These are phyloP conservation scores for Blastomyces emzantsi DNA, from an alignment of 2,329 filamentous ascomycete species.

Conservation along the genomic window DNA sequence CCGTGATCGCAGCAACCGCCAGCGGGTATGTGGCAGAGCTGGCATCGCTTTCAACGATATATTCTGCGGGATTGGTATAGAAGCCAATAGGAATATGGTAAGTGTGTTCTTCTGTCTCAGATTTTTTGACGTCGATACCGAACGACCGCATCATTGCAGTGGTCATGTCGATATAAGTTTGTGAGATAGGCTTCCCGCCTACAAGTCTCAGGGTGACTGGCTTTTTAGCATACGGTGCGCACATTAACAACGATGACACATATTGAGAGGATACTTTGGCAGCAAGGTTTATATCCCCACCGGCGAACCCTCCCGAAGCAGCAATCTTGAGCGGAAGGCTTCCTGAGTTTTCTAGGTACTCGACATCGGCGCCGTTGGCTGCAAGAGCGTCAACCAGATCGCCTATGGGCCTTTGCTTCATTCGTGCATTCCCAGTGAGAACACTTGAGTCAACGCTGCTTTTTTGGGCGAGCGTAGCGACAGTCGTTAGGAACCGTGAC, in stretches of 20 bases:
- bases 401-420: slow-evolving; percentile 93
- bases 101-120: slow-evolving; percentile 70
- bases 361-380: slow-evolving; percentile 75
- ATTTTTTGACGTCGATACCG: slow-evolving; percentile 70
- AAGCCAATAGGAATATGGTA: slow-evolving; percentile 83
- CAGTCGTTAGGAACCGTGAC: slow-evolving; percentile 87
- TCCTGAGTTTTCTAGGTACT: slow-evolving; percentile 73
- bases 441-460: slow-evolving; percentile 57
- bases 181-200: slow-evolving; percentile 95
- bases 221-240: slow-evolving; percentile 89
- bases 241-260: slow-evolving; percentile 94
- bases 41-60: slow-evolving; percentile 91
- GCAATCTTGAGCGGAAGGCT: slow-evolving; percentile 77
- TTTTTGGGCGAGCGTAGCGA: slow-evolving; percentile 71
- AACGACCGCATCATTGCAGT: slow-evolving; percentile 95
- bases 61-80: slow-evolving; percentile 77
- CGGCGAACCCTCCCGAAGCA: slow-evolving; percentile 72
- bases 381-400: slow-evolving; percentile 84
- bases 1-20: slow-evolving; percentile 88
- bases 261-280: slow-evolving; percentile 99
- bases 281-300: slow-evolving; percentile 81
- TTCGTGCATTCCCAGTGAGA: slow-evolving; percentile 86
- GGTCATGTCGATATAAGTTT: slow-evolving; percentile 98
- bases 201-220: slow-evolving; percentile 83
- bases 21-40: slow-evolving; percentile 96